Evolutionary conservation across 2,329 filamentous ascomycete genomes (phyloP).

Genomic region (Scorias spongiosa): DNA sequence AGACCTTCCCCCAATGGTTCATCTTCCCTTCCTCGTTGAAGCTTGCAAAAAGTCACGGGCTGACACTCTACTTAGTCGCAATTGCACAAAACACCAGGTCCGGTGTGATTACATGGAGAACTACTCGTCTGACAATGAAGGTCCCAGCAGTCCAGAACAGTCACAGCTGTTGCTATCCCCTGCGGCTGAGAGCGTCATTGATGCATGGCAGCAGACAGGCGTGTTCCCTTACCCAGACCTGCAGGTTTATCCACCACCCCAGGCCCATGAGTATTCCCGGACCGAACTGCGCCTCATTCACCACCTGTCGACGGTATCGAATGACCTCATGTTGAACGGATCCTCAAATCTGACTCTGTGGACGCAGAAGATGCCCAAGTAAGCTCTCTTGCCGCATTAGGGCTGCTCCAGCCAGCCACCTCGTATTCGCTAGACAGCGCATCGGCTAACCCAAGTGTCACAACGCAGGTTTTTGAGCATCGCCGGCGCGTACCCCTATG

Average conservation of each 20-base stretch:
- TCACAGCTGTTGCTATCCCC: slow-evolving; percentile 68
- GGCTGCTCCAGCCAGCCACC: slow-evolving; percentile 5
- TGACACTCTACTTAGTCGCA: slow-evolving; percentile 47
- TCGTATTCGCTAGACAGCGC: slow-evolving; percentile 11
- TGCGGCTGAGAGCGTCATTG: slow-evolving; percentile 66
- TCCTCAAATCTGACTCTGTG: slow-evolving; percentile 75
- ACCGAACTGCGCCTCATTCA: slow-evolving; percentile 80
- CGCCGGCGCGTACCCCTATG: slow-evolving; percentile 67
- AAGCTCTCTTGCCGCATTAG: slow-evolving; percentile 27
- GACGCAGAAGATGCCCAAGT: slow-evolving; percentile 88
- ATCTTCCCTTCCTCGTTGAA: slow-evolving; percentile 10
- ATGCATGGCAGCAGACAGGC: slow-evolving; percentile 70
- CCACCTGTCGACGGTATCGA: slow-evolving; percentile 73
- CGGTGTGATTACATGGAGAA: slow-evolving; percentile 95
- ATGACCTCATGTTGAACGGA: slow-evolving; percentile 58
- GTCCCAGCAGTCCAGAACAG: slow-evolving; percentile 37
- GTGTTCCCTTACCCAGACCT: slow-evolving; percentile 75
- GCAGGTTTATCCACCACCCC: slow-evolving; percentile 57
- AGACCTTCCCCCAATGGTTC: slow-evolving; percentile 95
- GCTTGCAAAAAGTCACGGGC: neutral
- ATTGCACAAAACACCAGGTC: slow-evolving; percentile 98
- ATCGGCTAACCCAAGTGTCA: slow-evolving; percentile 16
- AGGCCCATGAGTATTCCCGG: slow-evolving; percentile 55
- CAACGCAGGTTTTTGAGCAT: slow-evolving; percentile 58
- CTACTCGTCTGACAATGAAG: slow-evolving; percentile 46